These are phyloP conservation scores for Sphaerosporella brunnea DNA, from an alignment of 495 filamentous ascomycete species.

Conservation along the genomic window DNA sequence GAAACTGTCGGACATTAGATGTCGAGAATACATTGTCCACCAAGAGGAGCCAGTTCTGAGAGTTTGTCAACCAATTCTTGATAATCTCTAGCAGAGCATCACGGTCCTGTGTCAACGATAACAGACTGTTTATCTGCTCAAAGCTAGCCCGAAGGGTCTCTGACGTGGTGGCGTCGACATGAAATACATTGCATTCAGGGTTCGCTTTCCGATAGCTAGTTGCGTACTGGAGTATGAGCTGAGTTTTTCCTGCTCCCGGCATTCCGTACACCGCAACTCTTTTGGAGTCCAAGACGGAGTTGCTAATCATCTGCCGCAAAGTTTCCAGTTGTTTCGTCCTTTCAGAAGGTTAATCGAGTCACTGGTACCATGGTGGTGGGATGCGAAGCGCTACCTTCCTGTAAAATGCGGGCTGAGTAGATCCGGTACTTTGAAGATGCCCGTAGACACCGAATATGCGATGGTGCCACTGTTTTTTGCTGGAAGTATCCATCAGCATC, in stretches of 20 bases:
- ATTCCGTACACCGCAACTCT: not conserved
- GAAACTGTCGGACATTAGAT: not conserved
- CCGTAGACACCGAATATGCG: not conserved
- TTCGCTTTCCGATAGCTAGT: not conserved
- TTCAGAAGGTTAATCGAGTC: not conserved
- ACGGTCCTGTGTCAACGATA: not conserved
- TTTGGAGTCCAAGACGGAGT: not conserved
- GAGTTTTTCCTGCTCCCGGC: not conserved
- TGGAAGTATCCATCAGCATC: too few relatives aligned
- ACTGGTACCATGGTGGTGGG: too few relatives aligned
- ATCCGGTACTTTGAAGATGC: not conserved
- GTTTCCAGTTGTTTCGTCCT: not conserved
- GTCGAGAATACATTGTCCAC: not conserved
- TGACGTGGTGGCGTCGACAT: not conserved
- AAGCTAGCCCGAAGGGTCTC: not conserved
- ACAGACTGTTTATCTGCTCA: not conserved
- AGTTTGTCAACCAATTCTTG: not conserved
- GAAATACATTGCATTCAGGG: not conserved
- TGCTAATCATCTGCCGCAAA: not conserved
- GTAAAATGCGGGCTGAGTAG: not conserved
- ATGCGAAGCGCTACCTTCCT: not conserved
- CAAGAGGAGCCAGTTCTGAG: not conserved
- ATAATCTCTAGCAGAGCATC: not conserved
- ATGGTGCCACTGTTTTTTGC: too few relatives aligned
- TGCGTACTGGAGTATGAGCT: not conserved